Conservation (phyloP, 177 flowering plant genomes). For the Vitis hybrid region DNA sequence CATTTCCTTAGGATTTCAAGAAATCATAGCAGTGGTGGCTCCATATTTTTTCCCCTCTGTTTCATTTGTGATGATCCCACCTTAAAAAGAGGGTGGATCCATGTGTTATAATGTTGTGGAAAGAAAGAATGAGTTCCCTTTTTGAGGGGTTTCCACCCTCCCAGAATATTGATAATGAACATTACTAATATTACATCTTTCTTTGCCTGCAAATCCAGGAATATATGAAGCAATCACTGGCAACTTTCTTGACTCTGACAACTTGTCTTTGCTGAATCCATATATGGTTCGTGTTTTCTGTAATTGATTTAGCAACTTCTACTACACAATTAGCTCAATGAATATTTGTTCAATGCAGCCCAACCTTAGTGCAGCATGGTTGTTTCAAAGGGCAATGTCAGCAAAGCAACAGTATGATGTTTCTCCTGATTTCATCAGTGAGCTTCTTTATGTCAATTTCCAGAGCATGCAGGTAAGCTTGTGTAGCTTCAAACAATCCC, state of each 20-base stretch:
- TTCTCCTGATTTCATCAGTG: slow-evolving; percentile 74
- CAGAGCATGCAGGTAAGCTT: slow-evolving; percentile 74
- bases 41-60: too few species aligned
- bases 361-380: slow-evolving; percentile 89
- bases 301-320: slow-evolving; percentile 5
- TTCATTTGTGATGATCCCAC: too few species aligned
- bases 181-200: slow-evolving; percentile 1
- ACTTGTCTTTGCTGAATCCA: slow-evolving; percentile 84
- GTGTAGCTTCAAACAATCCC: neutral
- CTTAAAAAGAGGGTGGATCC: too few species aligned
- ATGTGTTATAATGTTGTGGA: neutral
- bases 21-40: too few species aligned
- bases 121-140: neutral
- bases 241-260: slow-evolving; percentile 64
- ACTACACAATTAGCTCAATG: neutral
- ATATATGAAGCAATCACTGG: slow-evolving; percentile 71
- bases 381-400: slow-evolving; percentile 98
- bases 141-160: too few species aligned
- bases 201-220: slow-evolving; percentile 38
- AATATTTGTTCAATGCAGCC: slow-evolving; percentile 53
- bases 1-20: too few species aligned
- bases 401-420: slow-evolving; percentile 65
- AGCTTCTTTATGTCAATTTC: slow-evolving; percentile 79
- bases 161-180: neutral
- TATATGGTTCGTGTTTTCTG: slow-evolving; percentile 66